Base-by-base conservation (phyloP, 2,329 filamentous ascomycete species). In the Penicillium frequentans region DNA sequence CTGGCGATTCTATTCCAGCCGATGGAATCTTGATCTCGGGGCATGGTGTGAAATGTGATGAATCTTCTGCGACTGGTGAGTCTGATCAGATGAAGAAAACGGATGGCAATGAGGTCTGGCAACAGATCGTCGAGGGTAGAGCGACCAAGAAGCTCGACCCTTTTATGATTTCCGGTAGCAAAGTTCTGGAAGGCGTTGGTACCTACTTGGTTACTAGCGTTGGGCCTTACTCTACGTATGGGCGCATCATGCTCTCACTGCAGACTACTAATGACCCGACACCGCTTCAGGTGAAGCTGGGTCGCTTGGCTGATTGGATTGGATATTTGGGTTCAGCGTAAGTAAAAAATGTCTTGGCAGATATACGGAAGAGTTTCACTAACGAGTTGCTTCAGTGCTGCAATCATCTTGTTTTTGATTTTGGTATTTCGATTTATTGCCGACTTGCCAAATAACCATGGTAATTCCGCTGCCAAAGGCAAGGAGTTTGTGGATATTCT, bases 381-480 rank as follows among this genome's bases (percentile, higher is more conserved):
- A 39, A 68, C 54, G 3, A 21, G 31, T 35, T 8, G 21, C 42
- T 27, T 10, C 52, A 76, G 75, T 47, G 79, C 84, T 59, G 90
- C 91, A 49, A 91, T 89, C 62, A 79, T 95, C 14, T 81, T 96
- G 47, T 96, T 97, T 76, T 81, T 93, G 47, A 89, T 96, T 46
- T 81, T 96, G 14, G 85, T 96, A 68, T 93, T 96, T 77, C 85
- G 91, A 67, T 97, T 96, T 70, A 79, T 95, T 10, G 90, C 87
- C 48, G 77, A 85, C 13, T 82, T 96, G 3, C 82, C 74, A 54
- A 77, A 73, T 19, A 80, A 84, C 56, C 62, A 69, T 3, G 76
- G 76, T 1, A 54, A 10, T 14, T 81, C 91, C 3, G 86, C 90
- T 3, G 73, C 86, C 52, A 96, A 96, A 77, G 92, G 90, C 9